Evolutionary conservation across 768 basidiomycete genomes (phyloP).

Genomic region (Suillus americanus): DNA sequence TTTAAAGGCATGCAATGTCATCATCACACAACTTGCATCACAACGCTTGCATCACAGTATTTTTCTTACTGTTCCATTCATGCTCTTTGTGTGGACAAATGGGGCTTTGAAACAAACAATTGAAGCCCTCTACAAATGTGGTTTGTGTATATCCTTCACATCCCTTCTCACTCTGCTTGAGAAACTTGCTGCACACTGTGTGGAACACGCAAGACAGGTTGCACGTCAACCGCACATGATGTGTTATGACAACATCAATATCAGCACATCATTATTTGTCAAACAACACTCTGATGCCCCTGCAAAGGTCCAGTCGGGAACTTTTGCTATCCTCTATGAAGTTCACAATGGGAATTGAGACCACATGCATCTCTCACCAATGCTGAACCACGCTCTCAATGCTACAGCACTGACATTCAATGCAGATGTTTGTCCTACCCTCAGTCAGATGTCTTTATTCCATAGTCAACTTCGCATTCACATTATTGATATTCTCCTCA

Average conservation of each 20-base stretch:
- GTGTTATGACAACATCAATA: neutral
- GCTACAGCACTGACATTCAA: neutral
- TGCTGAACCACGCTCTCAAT: neutral
- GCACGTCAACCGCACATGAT: neutral
- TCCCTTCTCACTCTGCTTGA: neutral
- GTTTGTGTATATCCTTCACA: neutral
- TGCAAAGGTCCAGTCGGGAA: neutral
- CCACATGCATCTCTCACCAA: neutral
- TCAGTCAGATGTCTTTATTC: neutral
- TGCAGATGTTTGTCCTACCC: neutral
- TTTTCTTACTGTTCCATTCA: neutral
- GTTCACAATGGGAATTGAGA: neutral
- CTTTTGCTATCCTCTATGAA: neutral
- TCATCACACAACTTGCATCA: neutral
- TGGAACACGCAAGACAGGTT: neutral
- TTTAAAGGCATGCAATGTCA: too few relatives aligned
- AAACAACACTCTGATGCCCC: neutral
- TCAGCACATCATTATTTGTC: neutral
- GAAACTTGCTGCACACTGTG: neutral
- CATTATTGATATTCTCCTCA: neutral
- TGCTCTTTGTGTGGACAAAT: neutral
- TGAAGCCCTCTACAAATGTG: neutral
- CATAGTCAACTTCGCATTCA: neutral
- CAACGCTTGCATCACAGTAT: neutral
- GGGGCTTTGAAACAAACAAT: neutral